phyloP scores from a whole-genome alignment of 2,329 filamentous ascomycete species.

The Nemania diffusa region DNA sequence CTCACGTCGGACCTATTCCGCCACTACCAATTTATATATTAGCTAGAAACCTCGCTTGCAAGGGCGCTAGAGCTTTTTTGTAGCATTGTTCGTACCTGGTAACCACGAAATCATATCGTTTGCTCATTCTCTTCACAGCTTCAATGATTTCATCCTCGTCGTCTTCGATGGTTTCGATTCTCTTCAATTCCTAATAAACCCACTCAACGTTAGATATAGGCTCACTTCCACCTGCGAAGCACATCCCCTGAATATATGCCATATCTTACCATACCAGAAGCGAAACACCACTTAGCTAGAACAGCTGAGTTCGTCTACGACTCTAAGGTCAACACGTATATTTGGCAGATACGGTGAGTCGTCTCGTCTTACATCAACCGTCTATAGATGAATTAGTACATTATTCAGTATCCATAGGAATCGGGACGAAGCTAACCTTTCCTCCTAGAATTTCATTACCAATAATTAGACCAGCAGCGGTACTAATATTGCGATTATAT shows the following conservation, averaged over 20 bases:
- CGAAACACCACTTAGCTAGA: slow-evolving; percentile 73
- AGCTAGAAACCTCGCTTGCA: slow-evolving; percentile 12
- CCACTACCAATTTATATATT: slow-evolving; percentile 62
- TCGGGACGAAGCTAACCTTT: slow-evolving; percentile 70
- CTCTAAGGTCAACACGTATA: slow-evolving; percentile 30
- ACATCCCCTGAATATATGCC: neutral
- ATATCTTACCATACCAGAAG: slow-evolving; percentile 65
- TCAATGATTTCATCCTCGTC: slow-evolving; percentile 92
- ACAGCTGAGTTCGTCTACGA: slow-evolving; percentile 71
- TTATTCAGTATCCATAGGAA: neutral
- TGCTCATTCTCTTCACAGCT: slow-evolving; percentile 86
- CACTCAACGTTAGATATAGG: slow-evolving; percentile 10
- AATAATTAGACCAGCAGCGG: slow-evolving; percentile 92
- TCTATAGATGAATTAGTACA: slow-evolving; percentile 40
- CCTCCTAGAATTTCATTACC: slow-evolving; percentile 97
- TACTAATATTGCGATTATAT: slow-evolving; percentile 78
- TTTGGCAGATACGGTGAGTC: neutral
- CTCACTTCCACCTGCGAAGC: neutral
- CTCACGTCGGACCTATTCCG: slow-evolving; percentile 93
- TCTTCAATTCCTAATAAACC: slow-evolving; percentile 72
- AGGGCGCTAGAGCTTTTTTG: neutral
- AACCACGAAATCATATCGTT: slow-evolving; percentile 91
- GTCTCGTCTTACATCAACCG: slow-evolving; percentile 44
- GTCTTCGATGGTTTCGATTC: slow-evolving; percentile 92
- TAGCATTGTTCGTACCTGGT: slow-evolving; percentile 70